A percentile compares a stretch with the other conserved stretches of the same genome.
These are phyloP conservation scores for Planoprotostelium fungivorum DNA, from an alignment of 78 protist genomes.

Conservation along the genomic window DNA sequence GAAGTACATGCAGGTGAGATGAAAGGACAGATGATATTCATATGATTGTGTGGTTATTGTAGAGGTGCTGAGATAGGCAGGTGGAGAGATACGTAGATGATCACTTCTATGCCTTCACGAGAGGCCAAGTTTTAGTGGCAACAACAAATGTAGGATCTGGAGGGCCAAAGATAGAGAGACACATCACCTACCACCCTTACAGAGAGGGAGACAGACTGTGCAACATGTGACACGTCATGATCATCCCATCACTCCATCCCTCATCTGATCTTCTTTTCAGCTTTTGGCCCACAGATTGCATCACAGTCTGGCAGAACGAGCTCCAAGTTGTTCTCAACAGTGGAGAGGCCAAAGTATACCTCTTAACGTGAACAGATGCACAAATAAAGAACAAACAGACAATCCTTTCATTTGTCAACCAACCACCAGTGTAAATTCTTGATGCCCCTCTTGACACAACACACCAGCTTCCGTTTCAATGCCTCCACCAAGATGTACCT, in stretches of 20 bases:
- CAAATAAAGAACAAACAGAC: no score
- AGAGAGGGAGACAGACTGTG: conserved; percentile 39
- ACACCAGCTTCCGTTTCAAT: no score
- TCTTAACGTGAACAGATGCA: not conserved
- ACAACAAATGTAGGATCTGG: conserved; percentile 69
- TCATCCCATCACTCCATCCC: no score
- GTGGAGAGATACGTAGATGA: conserved; percentile 57
- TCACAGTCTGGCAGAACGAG: not conserved
- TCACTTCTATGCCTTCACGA: conserved; percentile 65
- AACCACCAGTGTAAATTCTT: no score
- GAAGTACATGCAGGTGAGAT: no score
- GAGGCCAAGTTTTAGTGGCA: conserved; percentile 73
- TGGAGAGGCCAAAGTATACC: not conserved
- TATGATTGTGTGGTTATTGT: no score
- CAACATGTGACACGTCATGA: conserved; percentile 32
- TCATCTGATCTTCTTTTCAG: no score
- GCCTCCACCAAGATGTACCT: no score
- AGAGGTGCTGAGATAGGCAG: conserved; percentile 3
- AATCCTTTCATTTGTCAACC: no score
- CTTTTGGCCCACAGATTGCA: not conserved
- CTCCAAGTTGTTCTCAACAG: not conserved
- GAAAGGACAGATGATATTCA: not conserved
- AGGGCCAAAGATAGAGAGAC: not conserved
- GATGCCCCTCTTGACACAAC: no score
- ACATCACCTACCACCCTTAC: conserved; percentile 53